Conservation (phyloP, 2,329 filamentous ascomycete species). For the Phoma sp. region DNA sequence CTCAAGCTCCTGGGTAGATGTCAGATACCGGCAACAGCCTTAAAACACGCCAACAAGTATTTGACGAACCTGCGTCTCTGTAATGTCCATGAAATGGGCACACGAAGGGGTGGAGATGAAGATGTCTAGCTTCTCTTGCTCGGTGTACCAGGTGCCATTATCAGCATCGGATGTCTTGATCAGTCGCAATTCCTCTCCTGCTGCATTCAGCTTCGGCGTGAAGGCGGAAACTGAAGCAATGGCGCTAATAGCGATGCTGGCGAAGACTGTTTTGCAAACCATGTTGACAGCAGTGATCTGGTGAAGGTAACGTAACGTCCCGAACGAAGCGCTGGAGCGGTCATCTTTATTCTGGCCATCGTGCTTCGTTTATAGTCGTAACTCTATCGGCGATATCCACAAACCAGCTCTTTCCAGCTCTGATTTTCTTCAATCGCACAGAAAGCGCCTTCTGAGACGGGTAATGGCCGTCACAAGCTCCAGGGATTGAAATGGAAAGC, state of each 20-base stretch:
- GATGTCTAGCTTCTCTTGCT: constrained; percentile 19
- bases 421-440: not conserved
- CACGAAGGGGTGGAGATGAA: constrained; percentile 20
- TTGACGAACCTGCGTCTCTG: constrained; percentile 14
- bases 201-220: constrained; percentile 13
- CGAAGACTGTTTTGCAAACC: constrained; percentile 10
- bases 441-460: constrained; percentile 16
- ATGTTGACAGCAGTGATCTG: not conserved
- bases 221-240: constrained; percentile 9
- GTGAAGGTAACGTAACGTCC: not conserved
- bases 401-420: not conserved
- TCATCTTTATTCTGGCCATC: not conserved
- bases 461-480: constrained; percentile 1
- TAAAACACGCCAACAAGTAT: too few species aligned
- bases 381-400: constrained; percentile 1
- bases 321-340: not conserved
- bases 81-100: constrained; percentile 22
- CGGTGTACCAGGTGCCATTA: constrained; percentile 21
- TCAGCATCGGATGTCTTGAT: constrained; percentile 20
- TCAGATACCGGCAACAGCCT: not conserved
- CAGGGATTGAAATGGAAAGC: constrained; percentile 11
- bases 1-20: constrained; percentile 10
- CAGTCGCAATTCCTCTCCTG: constrained; percentile 18
- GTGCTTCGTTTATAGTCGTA: not conserved
- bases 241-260: constrained; percentile 6